Base-by-base conservation (phyloP, 2,329 filamentous ascomycete species). In the Neofusicoccum umdonicola region DNA sequence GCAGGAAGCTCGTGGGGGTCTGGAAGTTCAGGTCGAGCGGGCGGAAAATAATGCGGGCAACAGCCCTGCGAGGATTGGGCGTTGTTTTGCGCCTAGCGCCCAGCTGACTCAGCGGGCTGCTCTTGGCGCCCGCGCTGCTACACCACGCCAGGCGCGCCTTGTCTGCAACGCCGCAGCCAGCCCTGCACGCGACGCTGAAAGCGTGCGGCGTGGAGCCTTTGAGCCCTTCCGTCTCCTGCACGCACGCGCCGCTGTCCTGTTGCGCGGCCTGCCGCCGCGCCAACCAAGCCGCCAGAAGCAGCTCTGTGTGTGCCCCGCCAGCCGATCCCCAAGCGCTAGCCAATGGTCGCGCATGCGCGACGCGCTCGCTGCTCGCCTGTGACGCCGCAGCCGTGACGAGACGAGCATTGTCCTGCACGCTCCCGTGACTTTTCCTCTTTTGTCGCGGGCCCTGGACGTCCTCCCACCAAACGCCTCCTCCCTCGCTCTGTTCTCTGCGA, bases 11-110 rank as follows among this genome's bases (percentile, higher is more conserved):
- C 56, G 56, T 60, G 56, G 56, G 56, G 56, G 56, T 60, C 48
- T 45, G 61, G 61, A 63, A 41, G 61, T 42, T 63, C 39, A 63
- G 61, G 61, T 63, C 48, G 42, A 54, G 61, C 48, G 47, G 61
- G 61, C 61, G 61, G 61, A 63, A 63, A 63, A 63, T 63, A 63
- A 63, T 63, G 61, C 61, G 61, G 61, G 61, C 61, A 63, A 54
- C 61, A 63, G 61, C 50, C 41, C 62, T 58, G 62, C 51, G 62
- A 64, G 52, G 62, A 58, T 58, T 64, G 62, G 62, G 51, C 62
- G 42, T 42, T 58, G 62, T 51, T 62, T 62, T 62, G 45, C 34
- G 37, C 13, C 62, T 64, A 58, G 62, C 52, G 62, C 34, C 17
- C 11, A 15, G 62, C 37, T 64, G 51, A 64, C 34, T 64, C 62